Evolutionary conservation across 768 basidiomycete genomes (phyloP), one percentile per base, ranked within the genome.

Genomic region (Daedaleopsis nitida): DNA sequence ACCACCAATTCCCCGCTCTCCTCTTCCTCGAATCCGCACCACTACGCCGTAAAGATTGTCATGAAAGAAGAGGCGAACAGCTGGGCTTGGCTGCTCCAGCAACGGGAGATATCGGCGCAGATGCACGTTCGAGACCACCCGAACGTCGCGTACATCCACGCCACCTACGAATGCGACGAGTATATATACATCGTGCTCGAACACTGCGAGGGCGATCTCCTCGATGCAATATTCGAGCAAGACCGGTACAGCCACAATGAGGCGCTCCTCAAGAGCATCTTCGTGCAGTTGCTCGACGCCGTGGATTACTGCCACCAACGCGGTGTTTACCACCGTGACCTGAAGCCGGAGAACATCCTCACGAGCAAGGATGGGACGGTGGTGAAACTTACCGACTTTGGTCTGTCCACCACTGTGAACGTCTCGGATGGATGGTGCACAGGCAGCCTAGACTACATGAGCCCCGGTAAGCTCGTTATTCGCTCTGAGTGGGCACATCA

Each of bases 111-210:
- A 49, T 70, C 73, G 27, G 74, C 83, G 39, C 88, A 89, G 68
- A 74, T 76, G 42, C 60, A 78, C 57, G 86, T 87, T 52, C 76
- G 81, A 51, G 76, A 75, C 16, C 87, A 87, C 60, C 80, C 82
- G 16, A 83, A 85, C 65, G 81, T 97, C 70, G 81, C 94, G 57
- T 86, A 87, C 5, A 77, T 94, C 55, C 84, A 89, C 72, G 78
- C 82, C 32, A 77, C 84, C 62, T 78, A 92, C 70, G 80, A 82
- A 62, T 87, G 90, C 63, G 80, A 81, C 32, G 72, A 76, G 38
- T 87, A 80, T 70, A 73, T 92, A 68, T 94, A 88, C 75, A 81
- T 95, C 65, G 81, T 89, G 34, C 75, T 87, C 63, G 85, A 87
- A 58, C 75, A 66, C 60, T 70, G 72, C 66, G 72, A 70, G 39